A percentile compares a stretch with the other conserved stretches of the same genome.
Conservation (phyloP, 2,329 filamentous ascomycete species). For the Aspergillus caelatus region DNA sequence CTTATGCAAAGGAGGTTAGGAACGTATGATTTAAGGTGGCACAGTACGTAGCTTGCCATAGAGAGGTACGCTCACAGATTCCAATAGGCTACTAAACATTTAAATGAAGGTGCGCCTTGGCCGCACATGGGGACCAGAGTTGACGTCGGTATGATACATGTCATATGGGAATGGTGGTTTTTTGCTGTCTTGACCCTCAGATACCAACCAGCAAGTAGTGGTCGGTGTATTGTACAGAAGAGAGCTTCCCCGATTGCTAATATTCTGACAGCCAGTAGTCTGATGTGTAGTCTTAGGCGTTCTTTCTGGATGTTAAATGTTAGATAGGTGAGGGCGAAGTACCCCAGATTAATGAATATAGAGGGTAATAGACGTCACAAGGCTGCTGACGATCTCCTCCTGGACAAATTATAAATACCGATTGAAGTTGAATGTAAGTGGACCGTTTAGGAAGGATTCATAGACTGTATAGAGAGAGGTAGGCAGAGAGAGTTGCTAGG, state of each 20-base stretch:
- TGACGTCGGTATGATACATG: not conserved
- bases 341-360: not conserved
- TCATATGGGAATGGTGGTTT: not conserved
- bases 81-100: not conserved
- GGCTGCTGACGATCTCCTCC: not conserved
- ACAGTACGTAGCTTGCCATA: not conserved
- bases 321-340: not conserved
- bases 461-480: not conserved
- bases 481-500: not conserved
- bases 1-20: no score
- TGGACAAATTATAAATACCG: not conserved
- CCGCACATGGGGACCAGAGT: not conserved
- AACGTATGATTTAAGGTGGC: no score
- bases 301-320: not conserved
- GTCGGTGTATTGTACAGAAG: not conserved
- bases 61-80: not conserved
- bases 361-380: no score
- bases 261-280: not conserved
- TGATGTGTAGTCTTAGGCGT: not conserved
- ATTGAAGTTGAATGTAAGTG: not conserved
- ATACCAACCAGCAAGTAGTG: not conserved
- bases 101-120: not conserved
- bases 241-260: not conserved
- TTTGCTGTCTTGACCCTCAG: no score
- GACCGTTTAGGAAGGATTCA: not conserved